These are phyloP conservation scores for Cryptosporidium andersoni DNA, from an alignment of 169 alveolate genomes.

Conservation along the genomic window DNA sequence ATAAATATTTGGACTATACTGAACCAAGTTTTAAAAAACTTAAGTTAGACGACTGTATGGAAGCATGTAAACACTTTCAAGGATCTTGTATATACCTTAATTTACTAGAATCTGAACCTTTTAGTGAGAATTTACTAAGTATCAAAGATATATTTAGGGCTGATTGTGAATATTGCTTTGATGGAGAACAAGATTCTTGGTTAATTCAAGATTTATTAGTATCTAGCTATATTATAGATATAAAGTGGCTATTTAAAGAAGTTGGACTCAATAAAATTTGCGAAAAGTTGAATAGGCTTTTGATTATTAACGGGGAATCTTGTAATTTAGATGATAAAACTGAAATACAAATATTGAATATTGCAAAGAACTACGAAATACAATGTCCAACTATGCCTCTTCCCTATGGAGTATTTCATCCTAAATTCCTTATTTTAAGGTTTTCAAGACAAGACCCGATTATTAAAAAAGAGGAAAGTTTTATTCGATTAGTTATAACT, in stretches of 20 bases:
- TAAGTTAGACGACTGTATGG: too few relatives aligned
- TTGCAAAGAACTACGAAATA: neutral
- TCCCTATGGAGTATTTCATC: slow-evolving; percentile 62
- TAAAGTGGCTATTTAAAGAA: slow-evolving; percentile 49
- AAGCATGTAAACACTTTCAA: too few relatives aligned
- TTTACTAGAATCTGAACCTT: slow-evolving; percentile 12
- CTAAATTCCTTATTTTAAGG: slow-evolving; percentile 31
- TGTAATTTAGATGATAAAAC: neutral
- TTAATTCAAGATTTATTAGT: slow-evolving; percentile 12
- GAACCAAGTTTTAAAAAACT: too few relatives aligned
- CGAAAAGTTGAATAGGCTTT: neutral
- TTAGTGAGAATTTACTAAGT: neutral
- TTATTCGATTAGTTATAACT: slow-evolving; percentile 49
- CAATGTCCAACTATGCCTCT: slow-evolving; percentile 17
- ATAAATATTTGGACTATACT: too few relatives aligned
- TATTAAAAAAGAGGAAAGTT: neutral
- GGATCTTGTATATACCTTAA: neutral
- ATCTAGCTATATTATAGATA: slow-evolving; percentile 33
- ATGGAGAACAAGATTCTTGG: slow-evolving; percentile 1
- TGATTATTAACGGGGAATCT: neutral
- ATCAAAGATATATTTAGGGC: slow-evolving; percentile 25
- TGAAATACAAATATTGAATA: neutral
- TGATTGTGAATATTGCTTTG: neutral
- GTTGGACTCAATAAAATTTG: neutral
- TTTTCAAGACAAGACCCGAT: neutral